Evolutionary conservation across 2,329 filamentous ascomycete species (phyloP).

Genomic region (Ramichloridium luteum): DNA sequence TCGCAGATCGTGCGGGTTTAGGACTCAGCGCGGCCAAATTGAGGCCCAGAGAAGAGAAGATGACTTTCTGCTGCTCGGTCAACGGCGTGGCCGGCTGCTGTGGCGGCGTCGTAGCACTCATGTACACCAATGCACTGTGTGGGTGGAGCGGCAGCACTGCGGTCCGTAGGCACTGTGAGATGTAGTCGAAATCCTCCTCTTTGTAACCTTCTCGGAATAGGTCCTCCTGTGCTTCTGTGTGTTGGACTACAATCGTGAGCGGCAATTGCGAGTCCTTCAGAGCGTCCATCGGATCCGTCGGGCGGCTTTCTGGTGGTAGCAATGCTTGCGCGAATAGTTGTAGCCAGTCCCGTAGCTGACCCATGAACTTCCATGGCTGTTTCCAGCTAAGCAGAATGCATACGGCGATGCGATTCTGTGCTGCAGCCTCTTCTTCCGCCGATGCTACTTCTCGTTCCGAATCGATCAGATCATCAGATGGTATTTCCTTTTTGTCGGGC

Average conservation of each 20-base stretch:
- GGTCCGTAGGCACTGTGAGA: conserved; percentile 84
- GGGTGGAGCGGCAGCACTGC: conserved; percentile 56
- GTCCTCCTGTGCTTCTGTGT: conserved; percentile 82
- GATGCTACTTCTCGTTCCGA: conserved; percentile 6
- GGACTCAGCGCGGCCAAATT: conserved; percentile 19
- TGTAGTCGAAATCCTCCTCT: conserved; percentile 92
- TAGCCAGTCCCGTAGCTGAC: conserved; percentile 82
- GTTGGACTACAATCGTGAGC: conserved; percentile 90
- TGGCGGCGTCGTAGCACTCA: conserved; percentile 24
- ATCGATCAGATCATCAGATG: conserved; percentile 8
- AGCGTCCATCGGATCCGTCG: conserved; percentile 56
- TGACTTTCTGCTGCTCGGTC: conserved; percentile 52
- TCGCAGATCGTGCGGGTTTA: conserved; percentile 45
- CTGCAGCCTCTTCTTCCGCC: conserved; percentile 5
- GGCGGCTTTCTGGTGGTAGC: conserved; percentile 50
- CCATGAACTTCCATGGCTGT: conserved; percentile 83
- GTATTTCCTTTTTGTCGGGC: conserved; percentile 6
- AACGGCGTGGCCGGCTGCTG: conserved; percentile 20
- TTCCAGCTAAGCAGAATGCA: conserved; percentile 94
- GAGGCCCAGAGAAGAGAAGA: conserved; percentile 67
- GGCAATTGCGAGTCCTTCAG: conserved; percentile 87
- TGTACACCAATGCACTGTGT: conserved; percentile 47
- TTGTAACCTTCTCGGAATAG: conserved; percentile 89
- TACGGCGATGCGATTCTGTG: conserved; percentile 29
- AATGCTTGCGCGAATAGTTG: conserved; percentile 63